These are phyloP conservation scores for Auricularia sp. DNA, from an alignment of 768 basidiomycete genomes.

Conservation along the genomic window DNA sequence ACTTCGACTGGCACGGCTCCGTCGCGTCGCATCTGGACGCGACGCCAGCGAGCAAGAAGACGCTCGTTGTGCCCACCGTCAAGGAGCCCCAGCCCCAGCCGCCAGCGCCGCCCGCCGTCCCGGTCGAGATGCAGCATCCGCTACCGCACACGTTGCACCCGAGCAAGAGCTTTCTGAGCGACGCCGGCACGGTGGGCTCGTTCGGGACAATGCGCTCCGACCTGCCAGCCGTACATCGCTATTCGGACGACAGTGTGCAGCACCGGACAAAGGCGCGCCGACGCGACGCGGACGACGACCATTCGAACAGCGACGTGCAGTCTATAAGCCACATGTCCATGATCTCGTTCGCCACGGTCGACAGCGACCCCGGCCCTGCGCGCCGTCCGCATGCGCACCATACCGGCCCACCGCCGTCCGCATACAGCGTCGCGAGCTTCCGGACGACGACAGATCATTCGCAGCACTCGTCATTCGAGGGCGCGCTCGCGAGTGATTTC, in stretches of 20 bases:
- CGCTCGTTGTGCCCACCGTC: slow-evolving; percentile 15
- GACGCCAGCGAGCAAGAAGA: slow-evolving; percentile 27
- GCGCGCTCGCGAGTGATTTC: slow-evolving; percentile 66
- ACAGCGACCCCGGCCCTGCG: slow-evolving; percentile 76
- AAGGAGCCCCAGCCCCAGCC: slow-evolving; percentile 51
- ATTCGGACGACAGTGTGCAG: slow-evolving; percentile 29
- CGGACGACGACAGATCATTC: slow-evolving; percentile 1
- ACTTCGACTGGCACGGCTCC: slow-evolving; percentile 50
- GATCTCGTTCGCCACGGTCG: slow-evolving; percentile 73
- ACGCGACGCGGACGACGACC: slow-evolving; percentile 81
- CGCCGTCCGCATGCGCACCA: slow-evolving; percentile 19
- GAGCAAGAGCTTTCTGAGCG: not conserved
- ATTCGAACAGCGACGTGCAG: slow-evolving; percentile 81
- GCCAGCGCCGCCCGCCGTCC: slow-evolving; percentile 44
- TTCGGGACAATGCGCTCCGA: not conserved
- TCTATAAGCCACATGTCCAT: slow-evolving; percentile 64
- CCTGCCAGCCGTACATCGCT: slow-evolving; percentile 11
- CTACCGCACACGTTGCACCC: not conserved
- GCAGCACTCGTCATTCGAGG: slow-evolving; percentile 63
- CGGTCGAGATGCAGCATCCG: not conserved
- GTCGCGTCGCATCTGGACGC: slow-evolving; percentile 4
- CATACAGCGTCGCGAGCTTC: slow-evolving; percentile 17
- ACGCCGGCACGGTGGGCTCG: not conserved
- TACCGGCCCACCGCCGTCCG: not conserved
- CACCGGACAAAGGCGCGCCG: slow-evolving; percentile 67